Evolutionary conservation across 495 filamentous ascomycete species (phyloP).

Genomic region (Penicillium silybi): DNA sequence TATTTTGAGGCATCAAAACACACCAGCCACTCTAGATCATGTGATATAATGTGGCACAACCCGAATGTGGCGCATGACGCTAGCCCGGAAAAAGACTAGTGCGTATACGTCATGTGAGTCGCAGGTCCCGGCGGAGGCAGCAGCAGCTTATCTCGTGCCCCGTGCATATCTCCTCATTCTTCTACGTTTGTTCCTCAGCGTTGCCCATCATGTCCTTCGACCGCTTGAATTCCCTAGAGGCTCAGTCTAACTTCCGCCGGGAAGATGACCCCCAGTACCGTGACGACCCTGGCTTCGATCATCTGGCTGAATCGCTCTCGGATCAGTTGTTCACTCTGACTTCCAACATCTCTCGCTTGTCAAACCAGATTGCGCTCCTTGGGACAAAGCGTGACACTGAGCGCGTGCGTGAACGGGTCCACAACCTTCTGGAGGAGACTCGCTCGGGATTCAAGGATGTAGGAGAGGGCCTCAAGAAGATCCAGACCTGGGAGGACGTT

Average conservation of each 20-base stretch:
- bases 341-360: slow-evolving; percentile 76
- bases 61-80: neutral
- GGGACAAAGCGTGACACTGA: slow-evolving; percentile 91
- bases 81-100: slow-evolving; percentile 19
- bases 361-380: slow-evolving; percentile 73
- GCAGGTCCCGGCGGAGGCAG: slow-evolving; percentile 29
- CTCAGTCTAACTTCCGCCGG: slow-evolving; percentile 65
- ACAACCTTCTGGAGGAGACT: slow-evolving; percentile 79
- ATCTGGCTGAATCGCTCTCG: slow-evolving; percentile 73
- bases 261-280: slow-evolving; percentile 67
- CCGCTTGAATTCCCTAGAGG: slow-evolving; percentile 76
- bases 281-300: slow-evolving; percentile 91
- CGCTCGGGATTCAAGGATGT: slow-evolving; percentile 85
- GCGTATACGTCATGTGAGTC: slow-evolving; percentile 33
- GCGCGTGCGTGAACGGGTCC: slow-evolving; percentile 83
- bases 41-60: slow-evolving; percentile 17
- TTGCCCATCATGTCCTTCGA: slow-evolving; percentile 78
- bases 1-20: slow-evolving; percentile 42
- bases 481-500: slow-evolving; percentile 86
- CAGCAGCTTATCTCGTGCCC: slow-evolving; percentile 11
- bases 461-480: slow-evolving; percentile 88
- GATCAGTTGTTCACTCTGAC: slow-evolving; percentile 84
- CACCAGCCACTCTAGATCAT: slow-evolving; percentile 34
- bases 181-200: slow-evolving; percentile 3
- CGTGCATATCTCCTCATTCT: slow-evolving; percentile 4